Evolutionary conservation across 331 rosid genomes (phyloP), one percentile per base, ranked within the genome.

Genomic region (Saraca asoca): DNA sequence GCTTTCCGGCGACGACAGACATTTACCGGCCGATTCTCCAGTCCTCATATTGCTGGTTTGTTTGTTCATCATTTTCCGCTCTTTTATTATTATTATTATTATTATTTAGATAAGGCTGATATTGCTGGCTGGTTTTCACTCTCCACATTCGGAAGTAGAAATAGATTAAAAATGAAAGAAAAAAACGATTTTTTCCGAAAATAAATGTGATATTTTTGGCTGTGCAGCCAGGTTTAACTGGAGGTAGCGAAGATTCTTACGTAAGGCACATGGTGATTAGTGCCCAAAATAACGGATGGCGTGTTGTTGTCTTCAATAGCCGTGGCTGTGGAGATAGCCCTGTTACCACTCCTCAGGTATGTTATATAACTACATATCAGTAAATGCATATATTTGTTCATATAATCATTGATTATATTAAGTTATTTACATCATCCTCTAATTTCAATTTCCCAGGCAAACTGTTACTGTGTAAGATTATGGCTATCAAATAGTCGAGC

Each of bases 291-390:
- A 72, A 74, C 12, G 95, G 95, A 0, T 93, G 95, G 90, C 84
- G 98, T 15, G 98, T 80, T 12, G 91, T 86, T 16, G 91, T 93
- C 41, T 93, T 93, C 85, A 90, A 93, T 66, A 87, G 97, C 67
- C 85, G 98, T 17, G 97, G 97, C 39, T 90, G 98, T 63, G 98
- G 88, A 7, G 63, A 70, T 75, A 85, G 98, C 79, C 98, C 98
- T 57, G 90, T 90, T 20, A 88, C 87, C 44, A 87, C 98, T 62
- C 95, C 98, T 61, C 88, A 88, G 98, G 98, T 87, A 34, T 33
- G 7, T 39, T 8, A 39, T 1, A 24, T 24, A 24, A 24, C 31
- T 24, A 1, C 31, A 24, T 24, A 24, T 24, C 31, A 24, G 31
- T 24, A 3, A 24, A 24, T 24, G 31, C 31, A 24, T 8, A 2